Base-by-base conservation (phyloP, 495 filamentous ascomycete species). In the Daldinia caldariorum region DNA sequence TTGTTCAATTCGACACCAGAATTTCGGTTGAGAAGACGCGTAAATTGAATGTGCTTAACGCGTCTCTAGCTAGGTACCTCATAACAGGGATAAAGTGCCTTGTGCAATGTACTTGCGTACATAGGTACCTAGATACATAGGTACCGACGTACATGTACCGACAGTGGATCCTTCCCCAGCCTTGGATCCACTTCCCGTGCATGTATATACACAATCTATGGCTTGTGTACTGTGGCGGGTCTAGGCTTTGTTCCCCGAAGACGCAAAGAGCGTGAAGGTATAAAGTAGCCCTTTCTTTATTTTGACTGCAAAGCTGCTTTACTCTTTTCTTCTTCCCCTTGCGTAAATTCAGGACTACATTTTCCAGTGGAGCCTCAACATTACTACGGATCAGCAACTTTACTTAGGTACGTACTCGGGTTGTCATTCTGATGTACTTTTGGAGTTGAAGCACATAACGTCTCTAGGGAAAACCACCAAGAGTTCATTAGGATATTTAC, bases 31-130 rank as follows among this genome's bases (percentile, higher is more conserved):
- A 16, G 26, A 63, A 73, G 71, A 73, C 71, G 71, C 71, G 71
- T 73, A 55, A 70, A 73, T 70, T 66, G 62, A 45, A 66, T 59
- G 39, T 61, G 22, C 29, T 57, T 37, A 53, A 69, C 65, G 70
- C 70, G 70, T 69, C 32, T 53, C 20, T 0, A 14, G 34, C 34
- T 34, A 35, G 45, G n/a, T 41, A 29, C 26, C 26, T 26, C 26
- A 26, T 37, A 29, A 37, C n/a, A n/a, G n/a, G n/a, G n/a, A n/a
- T n/a, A n/a, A n/a, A n/a, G 14, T 31, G 32, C 26, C n/a, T 26
- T 1, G 26, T 26, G 26, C 26, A 26, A 51, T 4, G 41, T 61
- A 50, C 18, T n/a, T 62, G 26, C 5, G 55, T 61, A 61, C 41
- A 1, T 22, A 74, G 57, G 12, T 29, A 29, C n/a, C n/a, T n/a